Evolutionary conservation across 148 eudicot genomes (phyloP).

Genomic region (Rheum nobile): DNA sequence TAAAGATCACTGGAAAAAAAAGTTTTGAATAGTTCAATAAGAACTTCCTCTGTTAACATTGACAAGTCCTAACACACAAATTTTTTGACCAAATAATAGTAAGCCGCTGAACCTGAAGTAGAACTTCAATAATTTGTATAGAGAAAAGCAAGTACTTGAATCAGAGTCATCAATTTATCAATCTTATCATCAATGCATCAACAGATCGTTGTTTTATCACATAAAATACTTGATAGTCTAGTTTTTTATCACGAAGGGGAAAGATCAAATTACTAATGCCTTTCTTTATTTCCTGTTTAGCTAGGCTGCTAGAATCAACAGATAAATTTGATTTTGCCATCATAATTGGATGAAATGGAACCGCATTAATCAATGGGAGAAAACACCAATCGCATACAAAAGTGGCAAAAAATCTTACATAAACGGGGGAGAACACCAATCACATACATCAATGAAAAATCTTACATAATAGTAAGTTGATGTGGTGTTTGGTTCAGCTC

Average conservation of each 20-base stretch:
- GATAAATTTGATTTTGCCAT: not conserved
- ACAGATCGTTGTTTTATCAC: not conserved
- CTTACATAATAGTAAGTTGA: conserved; percentile 54
- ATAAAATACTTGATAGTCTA: not conserved
- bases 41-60: not conserved
- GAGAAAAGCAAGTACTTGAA: not conserved
- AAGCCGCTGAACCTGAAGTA: not conserved
- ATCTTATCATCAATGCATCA: conserved; percentile 1
- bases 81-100: not conserved
- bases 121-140: not conserved
- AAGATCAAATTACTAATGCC: not conserved
- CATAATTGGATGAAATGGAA: not conserved
- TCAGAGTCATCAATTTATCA: not conserved
- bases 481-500: conserved; percentile 34
- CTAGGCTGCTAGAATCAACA: not conserved
- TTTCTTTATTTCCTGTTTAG: not conserved
- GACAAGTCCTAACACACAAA: not conserved
- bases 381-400: not conserved
- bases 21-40: not conserved
- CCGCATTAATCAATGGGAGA: not conserved
- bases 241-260: not conserved
- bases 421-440: not conserved
- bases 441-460: not conserved
- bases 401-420: conserved; percentile 28
- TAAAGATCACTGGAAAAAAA: not conserved